Evolutionary conservation across 106 monocot genomes (phyloP), one percentile per base, ranked within the genome.

Genomic region (Allium cepa): DNA sequence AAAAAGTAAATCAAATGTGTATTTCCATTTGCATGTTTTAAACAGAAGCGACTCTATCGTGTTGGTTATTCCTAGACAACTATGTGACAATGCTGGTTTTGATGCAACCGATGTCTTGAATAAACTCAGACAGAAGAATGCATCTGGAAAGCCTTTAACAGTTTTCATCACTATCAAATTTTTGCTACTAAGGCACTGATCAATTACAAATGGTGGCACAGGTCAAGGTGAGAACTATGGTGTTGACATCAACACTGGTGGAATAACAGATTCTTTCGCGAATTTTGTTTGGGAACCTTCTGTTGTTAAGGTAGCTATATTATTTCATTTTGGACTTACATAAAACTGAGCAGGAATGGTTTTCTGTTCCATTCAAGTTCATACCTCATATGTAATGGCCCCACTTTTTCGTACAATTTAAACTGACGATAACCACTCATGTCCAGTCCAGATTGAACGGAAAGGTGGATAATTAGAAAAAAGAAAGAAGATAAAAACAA

Each of bases 251-350:
- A 90, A 90, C 58, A 90, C 92, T 60, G 97, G 97, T 70, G 92
- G 92, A 63, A 90, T 99, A 74, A 73, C 87, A 26, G 92, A 99
- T 83, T 93, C 97, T 13, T 93, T 89, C 81, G 81, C 84, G 13
- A 99, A 87, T 77, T 99, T 99, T 81, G 97, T 99, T 3, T 99
- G 97, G 97, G 97, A 99, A 74, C 97, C 97, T 81, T 79, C 90
- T 71, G 79, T 99, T 56, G 97, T 93, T 11, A 99, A 99, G 82
- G 88, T 96, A 57, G 11, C 1, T 55, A 5, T 56, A 51, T 27
- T 8, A 11, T 64, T 64, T 16, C 26, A 15, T 49, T 47, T 4
- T 15, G 36, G 46, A 63, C 2, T 46, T 59, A 26, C 7, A 7
- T 55, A 11, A 55, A 55, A 15, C 53, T 55, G 53, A 2, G 36